Base-by-base conservation (phyloP, 2,329 filamentous ascomycete species). In the Monosporascus cannonballus region DNA sequence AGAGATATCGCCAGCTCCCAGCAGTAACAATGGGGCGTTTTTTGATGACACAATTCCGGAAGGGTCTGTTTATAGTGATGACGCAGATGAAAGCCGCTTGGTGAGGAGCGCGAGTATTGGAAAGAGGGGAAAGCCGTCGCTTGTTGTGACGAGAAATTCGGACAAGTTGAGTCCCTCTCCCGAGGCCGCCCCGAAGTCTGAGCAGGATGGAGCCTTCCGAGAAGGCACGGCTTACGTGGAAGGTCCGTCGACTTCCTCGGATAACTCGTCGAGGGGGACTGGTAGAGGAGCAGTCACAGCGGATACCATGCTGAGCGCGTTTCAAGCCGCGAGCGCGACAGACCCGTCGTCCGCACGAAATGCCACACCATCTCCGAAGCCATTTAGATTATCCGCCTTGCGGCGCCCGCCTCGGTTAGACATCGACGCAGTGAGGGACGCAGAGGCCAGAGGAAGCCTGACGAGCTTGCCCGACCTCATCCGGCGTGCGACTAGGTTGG, bases 401-500 rank as follows among this genome's bases (percentile, higher is more conserved):
- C 74, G 78, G 59, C 73, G 80, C 48, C 92, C 93, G 34, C 88
- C 90, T 3, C 83, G 81, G 37, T 74, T 96, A 4, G 85, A 96
- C 64, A 86, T 96, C 24, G 86, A 92, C 64, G 89, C 89, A 4
- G 88, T 96, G 3, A 81, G 84, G 58, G 84, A 87, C 49, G 89
- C 89, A 17, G 90, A 96, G 69, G 83, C 87, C 1, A 83, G 94
- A 64, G 92, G 90, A 4, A 96, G 92, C 67, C 76, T 96, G 57
- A 97, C 94, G 1, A 96, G 92, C 70, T 74, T 99, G 54, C 88
- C 92, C 0, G 94, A 97, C 67, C 74, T 99, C 55, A 97, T 99
- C 60, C 81, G 84, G 63, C 83, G 94, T 61, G 94, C 94, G 11
- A 97, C 93, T 0, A 84, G 84, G 59, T 75, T 97, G 38, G 93